phyloP scores from a whole-genome alignment of 805 yeast species.

The Teunomyces funiuensis region DNA sequence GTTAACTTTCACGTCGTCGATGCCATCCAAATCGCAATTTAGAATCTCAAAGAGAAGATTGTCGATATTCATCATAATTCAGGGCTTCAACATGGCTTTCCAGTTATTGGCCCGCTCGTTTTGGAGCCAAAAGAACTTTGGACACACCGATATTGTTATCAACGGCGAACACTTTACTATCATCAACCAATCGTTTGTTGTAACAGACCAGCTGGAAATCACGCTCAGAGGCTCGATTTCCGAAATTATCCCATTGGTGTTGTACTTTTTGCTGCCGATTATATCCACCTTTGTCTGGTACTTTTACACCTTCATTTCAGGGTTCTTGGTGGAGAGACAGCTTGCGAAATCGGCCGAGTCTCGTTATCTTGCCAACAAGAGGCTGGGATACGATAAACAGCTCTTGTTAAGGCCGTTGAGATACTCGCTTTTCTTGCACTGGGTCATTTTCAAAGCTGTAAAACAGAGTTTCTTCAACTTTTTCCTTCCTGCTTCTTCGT shows the following conservation, averaged over 20 bases:
- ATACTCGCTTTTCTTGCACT: slow-evolving; percentile 9
- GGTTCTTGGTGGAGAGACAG: background rate
- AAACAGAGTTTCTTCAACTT: slow-evolving; percentile 4
- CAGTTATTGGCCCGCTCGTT: slow-evolving; percentile 4
- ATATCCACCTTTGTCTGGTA: too few relatives aligned
- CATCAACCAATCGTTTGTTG: slow-evolving; percentile 2
- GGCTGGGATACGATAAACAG: slow-evolving; percentile 3
- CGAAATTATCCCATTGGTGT: too few relatives aligned
- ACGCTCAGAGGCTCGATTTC: too few relatives aligned
- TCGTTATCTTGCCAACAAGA: slow-evolving; percentile 1
- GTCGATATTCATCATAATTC: background rate
- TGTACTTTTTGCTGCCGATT: too few relatives aligned
- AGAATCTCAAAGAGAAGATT: background rate
- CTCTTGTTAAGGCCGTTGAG: slow-evolving; percentile 4
- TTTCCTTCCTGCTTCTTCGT: slow-evolving; percentile 6
- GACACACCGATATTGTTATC: slow-evolving; percentile 1
- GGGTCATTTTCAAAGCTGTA: slow-evolving; percentile 8
- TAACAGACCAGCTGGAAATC: slow-evolving; percentile 5
- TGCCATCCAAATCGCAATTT: background rate
- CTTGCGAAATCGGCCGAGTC: background rate
- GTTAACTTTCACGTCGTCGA: background rate
- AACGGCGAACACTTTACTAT: slow-evolving; percentile 6
- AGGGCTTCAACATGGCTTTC: slow-evolving; percentile 3
- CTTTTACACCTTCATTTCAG: background rate
- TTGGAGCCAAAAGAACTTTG: slow-evolving; percentile 2